Evolutionary conservation across 2,329 filamentous ascomycete species (phyloP).

Genomic region (Alternaria solani): DNA sequence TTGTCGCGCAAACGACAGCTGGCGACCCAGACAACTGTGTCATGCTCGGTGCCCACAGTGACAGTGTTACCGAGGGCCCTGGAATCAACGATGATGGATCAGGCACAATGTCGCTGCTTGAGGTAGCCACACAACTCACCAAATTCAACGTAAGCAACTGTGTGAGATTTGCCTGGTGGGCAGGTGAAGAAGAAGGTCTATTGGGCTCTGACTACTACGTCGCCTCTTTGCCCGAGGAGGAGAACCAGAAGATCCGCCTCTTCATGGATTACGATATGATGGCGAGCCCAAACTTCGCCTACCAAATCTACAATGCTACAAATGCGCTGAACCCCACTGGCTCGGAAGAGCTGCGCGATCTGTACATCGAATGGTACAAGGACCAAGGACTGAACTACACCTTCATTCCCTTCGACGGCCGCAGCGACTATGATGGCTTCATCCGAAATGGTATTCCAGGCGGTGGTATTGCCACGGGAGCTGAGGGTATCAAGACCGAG

Average conservation of each 20-base stretch:
- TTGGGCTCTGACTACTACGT: conserved; percentile 54
- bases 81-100: conserved; percentile 55
- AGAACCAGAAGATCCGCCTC: conserved; percentile 52
- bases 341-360: conserved; percentile 47
- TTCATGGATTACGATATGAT: conserved; percentile 58
- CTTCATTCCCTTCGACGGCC: conserved; percentile 52
- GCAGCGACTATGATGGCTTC: conserved; percentile 54
- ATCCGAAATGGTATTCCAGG: conserved; percentile 52
- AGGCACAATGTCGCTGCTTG: conserved; percentile 51
- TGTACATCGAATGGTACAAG: conserved; percentile 52
- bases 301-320: conserved; percentile 53
- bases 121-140: conserved; percentile 51
- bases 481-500: conserved; percentile 53
- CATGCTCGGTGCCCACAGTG: conserved; percentile 53
- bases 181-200: conserved; percentile 52
- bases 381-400: conserved; percentile 49
- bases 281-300: conserved; percentile 51
- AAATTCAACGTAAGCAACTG: conserved; percentile 52
- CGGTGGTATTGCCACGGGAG: conserved; percentile 53
- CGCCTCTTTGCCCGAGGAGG: conserved; percentile 40
- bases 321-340: conserved; percentile 48
- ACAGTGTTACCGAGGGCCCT: conserved; percentile 52
- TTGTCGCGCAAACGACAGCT: conserved; percentile 50
- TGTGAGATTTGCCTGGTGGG: conserved; percentile 53
- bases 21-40: conserved; percentile 53